Evolutionary conservation across 352 stramenopile genomes (phyloP), one percentile per base, ranked within the genome.

Genomic region (Phytophthora aleatoria): DNA sequence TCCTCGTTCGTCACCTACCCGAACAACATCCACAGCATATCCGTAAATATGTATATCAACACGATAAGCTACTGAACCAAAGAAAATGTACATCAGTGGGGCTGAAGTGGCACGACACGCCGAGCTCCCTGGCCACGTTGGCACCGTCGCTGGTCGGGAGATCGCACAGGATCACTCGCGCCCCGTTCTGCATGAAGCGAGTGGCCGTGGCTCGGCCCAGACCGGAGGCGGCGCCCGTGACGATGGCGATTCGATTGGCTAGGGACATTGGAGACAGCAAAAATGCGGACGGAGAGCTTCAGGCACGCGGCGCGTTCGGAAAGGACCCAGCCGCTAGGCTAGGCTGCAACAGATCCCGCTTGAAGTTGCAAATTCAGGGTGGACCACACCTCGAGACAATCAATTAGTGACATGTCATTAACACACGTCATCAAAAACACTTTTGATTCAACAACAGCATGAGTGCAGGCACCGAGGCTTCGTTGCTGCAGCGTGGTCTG

Each of bases 221-320:
- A n/a, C 96, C 96, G 10, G 92, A 98, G 44, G 92, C 90, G 3
- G 87, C 94, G 57, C 96, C 96, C 3, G 92, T 98, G 33, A 99
- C 83, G 64, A 99, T 71, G 10, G 91, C 95, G 50, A 96, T 74
- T 45, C 83, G 81, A 55, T 73, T 80, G 1, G 82, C 67, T 26
- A 96, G 69, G 38, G 84, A 50, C 83, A 92, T 92, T 48, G 8
- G 43, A 57, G 43, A 24, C 4, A 41, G 9, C 9, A 39, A 5
- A 38, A 31, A 36, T 7, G n/a, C 13, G 28, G n/a, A 27, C 8
- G 5, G 11, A 49, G 24, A 30, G 39, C 28, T 56, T 50, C n/a
- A 8, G 11, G 47, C 44, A 50, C 1, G 35, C 13, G 31, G 38
- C 15, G 12, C 28, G 33, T 62, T 45, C 11, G 39, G 44, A 36